phyloP scores from a whole-genome alignment of 257 asterid genomes.

The Avicennia marina region DNA sequence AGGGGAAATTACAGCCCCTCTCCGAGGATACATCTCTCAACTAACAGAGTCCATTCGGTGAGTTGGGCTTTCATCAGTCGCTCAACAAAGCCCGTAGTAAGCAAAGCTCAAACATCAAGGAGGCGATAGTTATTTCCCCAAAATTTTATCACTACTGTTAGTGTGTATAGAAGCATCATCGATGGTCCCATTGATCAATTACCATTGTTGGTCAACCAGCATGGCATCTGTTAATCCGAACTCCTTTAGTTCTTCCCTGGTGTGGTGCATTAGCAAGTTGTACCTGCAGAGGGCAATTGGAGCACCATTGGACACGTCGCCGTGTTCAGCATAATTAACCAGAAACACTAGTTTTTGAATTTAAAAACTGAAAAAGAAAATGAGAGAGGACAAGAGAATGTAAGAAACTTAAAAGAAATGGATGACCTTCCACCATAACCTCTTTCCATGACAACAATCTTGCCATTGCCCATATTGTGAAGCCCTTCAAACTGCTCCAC shows the following conservation, averaged over 20 bases:
- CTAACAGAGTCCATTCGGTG: too few relatives aligned
- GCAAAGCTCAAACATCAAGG: not conserved
- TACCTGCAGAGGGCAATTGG: constrained; percentile 37
- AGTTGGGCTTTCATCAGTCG: too few relatives aligned
- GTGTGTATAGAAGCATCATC: not conserved
- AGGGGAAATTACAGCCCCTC: too few relatives aligned
- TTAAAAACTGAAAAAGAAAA: not conserved
- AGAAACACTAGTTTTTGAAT: not conserved
- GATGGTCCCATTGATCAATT: too few relatives aligned
- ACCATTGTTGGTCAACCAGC: constrained; percentile 76
- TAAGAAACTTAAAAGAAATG: too few relatives aligned
- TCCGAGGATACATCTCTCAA: too few relatives aligned
- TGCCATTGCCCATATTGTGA: constrained; percentile 50
- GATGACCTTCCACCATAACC: constrained; percentile 84
- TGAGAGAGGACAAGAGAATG: too few relatives aligned
- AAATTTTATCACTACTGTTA: too few relatives aligned
- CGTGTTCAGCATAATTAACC: not conserved
- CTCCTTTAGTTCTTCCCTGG: constrained; percentile 45
- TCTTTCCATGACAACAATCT: constrained; percentile 65
- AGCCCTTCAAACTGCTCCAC: constrained; percentile 76
- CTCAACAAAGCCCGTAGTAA: too few relatives aligned
- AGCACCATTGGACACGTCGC: too few relatives aligned
- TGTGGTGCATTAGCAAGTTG: constrained; percentile 63
- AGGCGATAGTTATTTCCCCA: not conserved
- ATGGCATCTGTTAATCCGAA: constrained; percentile 66